These are phyloP conservation scores for Flaveria linearis DNA, from an alignment of 129 eudicot genomes.

Conservation along the genomic window DNA sequence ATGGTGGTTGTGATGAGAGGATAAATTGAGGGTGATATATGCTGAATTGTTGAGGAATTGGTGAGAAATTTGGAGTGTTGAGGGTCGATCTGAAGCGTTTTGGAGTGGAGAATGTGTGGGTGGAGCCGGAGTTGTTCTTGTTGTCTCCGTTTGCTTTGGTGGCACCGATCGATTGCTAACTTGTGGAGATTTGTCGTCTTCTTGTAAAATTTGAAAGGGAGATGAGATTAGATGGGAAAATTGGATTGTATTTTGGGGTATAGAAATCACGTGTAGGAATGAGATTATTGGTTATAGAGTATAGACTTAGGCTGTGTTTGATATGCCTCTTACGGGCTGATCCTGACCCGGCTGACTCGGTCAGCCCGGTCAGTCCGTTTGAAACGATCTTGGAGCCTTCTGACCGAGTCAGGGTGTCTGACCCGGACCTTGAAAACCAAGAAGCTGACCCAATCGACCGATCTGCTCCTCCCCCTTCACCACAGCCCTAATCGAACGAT, in stretches of 20 bases:
- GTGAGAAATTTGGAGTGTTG: not conserved
- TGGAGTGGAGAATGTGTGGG: constrained; percentile 3
- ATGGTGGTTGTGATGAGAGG: constrained; percentile 9
- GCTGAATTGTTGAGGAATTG: too few relatives aligned
- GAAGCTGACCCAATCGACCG: too few relatives aligned
- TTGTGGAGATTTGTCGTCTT: constrained; percentile 1
- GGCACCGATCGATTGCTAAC: constrained; percentile 30
- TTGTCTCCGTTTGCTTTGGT: constrained; percentile 43
- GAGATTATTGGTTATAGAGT: too few relatives aligned
- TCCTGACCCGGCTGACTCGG: too few relatives aligned
- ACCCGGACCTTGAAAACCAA: too few relatives aligned
- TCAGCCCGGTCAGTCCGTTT: too few relatives aligned
- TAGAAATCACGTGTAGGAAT: not conserved
- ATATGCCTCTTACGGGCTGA: too few relatives aligned
- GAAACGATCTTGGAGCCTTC: too few relatives aligned
- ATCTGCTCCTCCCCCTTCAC: too few relatives aligned
- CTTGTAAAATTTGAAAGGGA: not conserved
- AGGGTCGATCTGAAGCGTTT: constrained; percentile 25
- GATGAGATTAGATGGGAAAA: not conserved
- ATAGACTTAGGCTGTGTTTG: too few relatives aligned
- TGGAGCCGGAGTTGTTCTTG: constrained; percentile 26
- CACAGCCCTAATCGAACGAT: too few relatives aligned
- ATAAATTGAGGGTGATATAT: not conserved
- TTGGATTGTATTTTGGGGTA: not conserved
- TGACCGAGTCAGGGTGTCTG: too few relatives aligned